phyloP scores from a whole-genome alignment of 371 early-diverging fungal genomes.

The Conidiobolus incongruus region DNA sequence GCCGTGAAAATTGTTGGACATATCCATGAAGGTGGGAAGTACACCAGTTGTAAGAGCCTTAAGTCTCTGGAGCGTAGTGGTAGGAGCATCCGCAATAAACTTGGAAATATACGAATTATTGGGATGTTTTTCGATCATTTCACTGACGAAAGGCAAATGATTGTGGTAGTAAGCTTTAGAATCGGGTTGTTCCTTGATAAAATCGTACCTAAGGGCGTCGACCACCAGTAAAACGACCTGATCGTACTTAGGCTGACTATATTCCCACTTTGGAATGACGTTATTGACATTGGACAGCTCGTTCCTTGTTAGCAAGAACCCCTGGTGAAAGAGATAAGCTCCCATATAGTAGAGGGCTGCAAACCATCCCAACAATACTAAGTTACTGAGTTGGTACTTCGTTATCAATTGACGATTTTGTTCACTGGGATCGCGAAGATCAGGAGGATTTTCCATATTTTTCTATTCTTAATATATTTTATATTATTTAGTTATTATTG shows the following conservation, averaged over 20 bases:
- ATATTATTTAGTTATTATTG: no score
- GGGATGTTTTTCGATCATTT: constrained; percentile 23
- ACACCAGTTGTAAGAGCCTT: constrained; percentile 81
- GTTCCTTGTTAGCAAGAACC: constrained; percentile 1
- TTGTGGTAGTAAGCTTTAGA: constrained; percentile 29
- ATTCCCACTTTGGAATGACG: background rate
- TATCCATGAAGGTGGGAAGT: constrained; percentile 84
- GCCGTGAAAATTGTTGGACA: constrained; percentile 80
- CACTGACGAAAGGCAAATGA: constrained; percentile 42
- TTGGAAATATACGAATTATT: constrained; percentile 46
- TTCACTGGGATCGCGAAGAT: no score
- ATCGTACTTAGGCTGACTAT: background rate
- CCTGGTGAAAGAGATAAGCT: constrained; percentile 1
- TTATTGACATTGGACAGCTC: background rate
- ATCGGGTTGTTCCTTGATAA: constrained; percentile 10
- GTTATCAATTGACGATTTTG: no score
- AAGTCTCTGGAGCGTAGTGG: constrained; percentile 86
- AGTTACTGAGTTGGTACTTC: no score
- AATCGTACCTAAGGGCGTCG: constrained; percentile 83
- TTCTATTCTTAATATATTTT: no score
- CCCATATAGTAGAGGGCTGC: no score
- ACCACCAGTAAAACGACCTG: constrained; percentile 49
- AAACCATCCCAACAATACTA: no score
- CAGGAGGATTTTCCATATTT: no score
- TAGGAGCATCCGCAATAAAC: constrained; percentile 88